Conservation (phyloP, 495 filamentous ascomycete species). For the Lepraria neglecta region DNA sequence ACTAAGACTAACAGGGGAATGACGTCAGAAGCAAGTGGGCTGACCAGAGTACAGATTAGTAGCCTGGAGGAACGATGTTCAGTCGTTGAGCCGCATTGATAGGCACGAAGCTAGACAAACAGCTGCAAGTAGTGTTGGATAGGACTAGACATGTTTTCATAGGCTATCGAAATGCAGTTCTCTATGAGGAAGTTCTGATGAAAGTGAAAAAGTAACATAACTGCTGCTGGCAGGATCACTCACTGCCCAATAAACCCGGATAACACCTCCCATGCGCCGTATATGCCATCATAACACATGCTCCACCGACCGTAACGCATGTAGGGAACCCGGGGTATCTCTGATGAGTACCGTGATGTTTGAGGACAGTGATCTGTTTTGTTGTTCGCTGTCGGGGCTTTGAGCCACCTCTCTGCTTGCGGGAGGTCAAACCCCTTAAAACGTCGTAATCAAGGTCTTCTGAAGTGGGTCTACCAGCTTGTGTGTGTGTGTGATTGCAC, state of each 20-base stretch:
- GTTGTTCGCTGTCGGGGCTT: background rate
- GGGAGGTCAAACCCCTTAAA: background rate
- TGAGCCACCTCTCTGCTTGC: background rate
- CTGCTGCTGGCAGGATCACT: background rate
- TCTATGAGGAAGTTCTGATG: background rate
- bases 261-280: background rate
- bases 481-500: background rate
- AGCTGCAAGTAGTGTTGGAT: too few relatives aligned
- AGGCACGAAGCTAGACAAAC: too few relatives aligned
- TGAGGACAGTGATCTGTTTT: background rate
- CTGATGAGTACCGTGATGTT: background rate
- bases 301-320: background rate
- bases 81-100: too few relatives aligned
- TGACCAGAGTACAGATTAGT: background rate
- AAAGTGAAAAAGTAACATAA: background rate
- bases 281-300: slow-evolving; percentile 4
- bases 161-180: slow-evolving; percentile 1
- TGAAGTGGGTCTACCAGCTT: too few relatives aligned
- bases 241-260: background rate
- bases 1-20: background rate
- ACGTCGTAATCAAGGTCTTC: too few relatives aligned
- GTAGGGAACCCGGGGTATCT: slow-evolving; percentile 1
- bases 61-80: background rate
- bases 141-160: background rate
- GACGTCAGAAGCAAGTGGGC: background rate